A percentile compares a stretch with the other conserved stretches of the same genome.
Conservation (phyloP, 192 early-diverging fungal species). For the Rhizoclosmatium sp. region DNA sequence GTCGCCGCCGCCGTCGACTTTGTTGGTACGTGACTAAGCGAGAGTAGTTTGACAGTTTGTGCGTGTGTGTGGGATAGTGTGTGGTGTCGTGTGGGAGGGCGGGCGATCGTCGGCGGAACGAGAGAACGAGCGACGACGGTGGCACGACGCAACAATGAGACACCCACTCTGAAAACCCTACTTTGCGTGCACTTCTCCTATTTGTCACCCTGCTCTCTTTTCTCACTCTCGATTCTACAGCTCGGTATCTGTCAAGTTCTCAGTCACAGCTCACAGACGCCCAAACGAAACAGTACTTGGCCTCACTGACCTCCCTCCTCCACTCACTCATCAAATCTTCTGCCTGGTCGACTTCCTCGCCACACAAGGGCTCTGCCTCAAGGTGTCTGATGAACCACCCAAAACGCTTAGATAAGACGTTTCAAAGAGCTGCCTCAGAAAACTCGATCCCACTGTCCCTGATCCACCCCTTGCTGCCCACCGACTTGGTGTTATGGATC, state of each 20-base stretch:
- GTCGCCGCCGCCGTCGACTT: conserved; percentile 21
- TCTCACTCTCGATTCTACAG: conserved; percentile 2
- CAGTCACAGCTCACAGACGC: conserved; percentile 6
- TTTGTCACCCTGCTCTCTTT: background rate
- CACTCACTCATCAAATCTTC: background rate
- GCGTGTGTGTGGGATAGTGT: background rate
- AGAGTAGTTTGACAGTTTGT: background rate
- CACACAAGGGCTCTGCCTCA: conserved; percentile 16
- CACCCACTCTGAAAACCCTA: background rate
- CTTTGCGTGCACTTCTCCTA: background rate
- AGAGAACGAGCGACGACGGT: background rate
- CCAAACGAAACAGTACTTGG: conserved; percentile 1
- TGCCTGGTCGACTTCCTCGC: conserved; percentile 12
- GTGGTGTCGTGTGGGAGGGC: background rate
- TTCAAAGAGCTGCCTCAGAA: background rate
- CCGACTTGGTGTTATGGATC: conserved; percentile 25
- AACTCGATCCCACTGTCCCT: conserved; percentile 19
- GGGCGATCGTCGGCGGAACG: background rate
- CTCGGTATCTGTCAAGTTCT: conserved; percentile 15
- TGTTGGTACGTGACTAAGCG: conserved; percentile 17
- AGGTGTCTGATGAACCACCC: conserved; percentile 19
- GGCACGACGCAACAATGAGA: background rate
- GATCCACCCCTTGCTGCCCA: conserved; percentile 2
- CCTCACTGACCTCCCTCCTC: background rate
- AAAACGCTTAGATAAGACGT: conserved; percentile 25